Conservation (phyloP, 2,329 filamentous ascomycete genomes). For the Lachnellula arida region DNA sequence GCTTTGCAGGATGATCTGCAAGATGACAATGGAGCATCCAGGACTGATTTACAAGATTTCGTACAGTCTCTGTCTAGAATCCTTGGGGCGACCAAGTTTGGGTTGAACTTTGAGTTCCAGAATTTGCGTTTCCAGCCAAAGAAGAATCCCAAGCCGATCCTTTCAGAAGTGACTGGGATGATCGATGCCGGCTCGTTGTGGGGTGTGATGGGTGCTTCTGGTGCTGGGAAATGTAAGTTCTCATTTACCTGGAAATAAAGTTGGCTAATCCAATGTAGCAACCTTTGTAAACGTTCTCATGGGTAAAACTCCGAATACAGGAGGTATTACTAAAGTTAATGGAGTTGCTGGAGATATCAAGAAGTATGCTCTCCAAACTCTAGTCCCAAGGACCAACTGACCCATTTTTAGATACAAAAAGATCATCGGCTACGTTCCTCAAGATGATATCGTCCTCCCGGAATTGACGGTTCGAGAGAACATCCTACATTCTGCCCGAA, state of each 20-base stretch:
- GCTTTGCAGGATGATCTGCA: constrained; percentile 11
- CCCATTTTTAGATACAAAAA: constrained; percentile 45
- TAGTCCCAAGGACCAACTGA: neutral
- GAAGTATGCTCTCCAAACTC: constrained; percentile 15
- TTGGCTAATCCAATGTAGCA: constrained; percentile 24
- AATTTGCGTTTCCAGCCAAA: constrained; percentile 45
- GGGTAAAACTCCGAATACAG: constrained; percentile 50
- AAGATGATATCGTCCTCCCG: constrained; percentile 55
- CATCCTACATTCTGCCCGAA: constrained; percentile 53
- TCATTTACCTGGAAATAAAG: neutral
- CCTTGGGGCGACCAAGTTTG: constrained; percentile 47
- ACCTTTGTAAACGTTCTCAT: constrained; percentile 59
- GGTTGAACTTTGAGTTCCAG: constrained; percentile 49
- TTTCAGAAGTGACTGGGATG: constrained; percentile 49
- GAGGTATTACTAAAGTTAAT: constrained; percentile 49
- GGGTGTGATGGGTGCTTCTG: constrained; percentile 55
- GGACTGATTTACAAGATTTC: constrained; percentile 42
- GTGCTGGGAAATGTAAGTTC: constrained; percentile 48
- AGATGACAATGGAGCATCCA: constrained; percentile 22
- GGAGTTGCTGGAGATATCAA: constrained; percentile 26
- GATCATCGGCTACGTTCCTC: constrained; percentile 57
- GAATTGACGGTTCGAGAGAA: constrained; percentile 59
- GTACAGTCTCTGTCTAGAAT: constrained; percentile 49
- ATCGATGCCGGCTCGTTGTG: constrained; percentile 51
- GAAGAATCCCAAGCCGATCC: constrained; percentile 39